These are phyloP conservation scores for Kondoa malvinella DNA, from an alignment of 768 basidiomycete species.

Conservation along the genomic window DNA sequence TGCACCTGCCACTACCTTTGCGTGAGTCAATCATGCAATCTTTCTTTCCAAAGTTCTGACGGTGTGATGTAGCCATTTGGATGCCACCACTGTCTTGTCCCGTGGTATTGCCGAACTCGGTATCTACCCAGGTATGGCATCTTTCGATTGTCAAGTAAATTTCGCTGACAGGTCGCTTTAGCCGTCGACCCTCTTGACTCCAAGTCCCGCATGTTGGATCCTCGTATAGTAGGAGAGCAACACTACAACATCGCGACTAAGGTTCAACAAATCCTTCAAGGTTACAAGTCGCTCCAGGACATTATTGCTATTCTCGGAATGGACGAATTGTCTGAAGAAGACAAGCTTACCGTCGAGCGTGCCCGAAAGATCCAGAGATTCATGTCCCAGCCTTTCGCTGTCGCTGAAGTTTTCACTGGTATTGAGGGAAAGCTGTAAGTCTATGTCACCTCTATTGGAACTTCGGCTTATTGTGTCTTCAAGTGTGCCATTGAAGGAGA, in stretches of 20 bases:
- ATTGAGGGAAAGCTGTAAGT: constrained; percentile 50
- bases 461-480: constrained; percentile 37
- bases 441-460: constrained; percentile 43
- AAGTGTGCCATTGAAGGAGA: constrained; percentile 93
- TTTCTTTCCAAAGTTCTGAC: no score
- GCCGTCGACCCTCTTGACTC: constrained; percentile 99
- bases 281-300: constrained; percentile 46
- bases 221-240: constrained; percentile 86
- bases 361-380: constrained; percentile 96
- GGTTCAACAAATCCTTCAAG: constrained; percentile 73
- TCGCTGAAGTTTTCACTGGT: constrained; percentile 99
- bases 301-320: constrained; percentile 99
- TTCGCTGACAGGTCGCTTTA: no score
- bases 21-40: neutral
- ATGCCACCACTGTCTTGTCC: constrained; percentile 97
- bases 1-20: constrained; percentile 93
- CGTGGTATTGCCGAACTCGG: constrained; percentile 89
- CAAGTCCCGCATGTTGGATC: constrained; percentile 98
- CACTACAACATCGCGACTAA: constrained; percentile 91
- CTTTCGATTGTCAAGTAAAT: no score
- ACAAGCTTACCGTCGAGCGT: constrained; percentile 78
- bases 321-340: constrained; percentile 99
- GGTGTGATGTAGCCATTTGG: constrained; percentile 96
- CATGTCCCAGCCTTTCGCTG: constrained; percentile 99
- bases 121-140: constrained; percentile 74